A percentile compares a stretch with the other conserved stretches of the same genome.
Conservation (phyloP, 148 eudicot genomes). For the Rhododendron williamsianum region DNA sequence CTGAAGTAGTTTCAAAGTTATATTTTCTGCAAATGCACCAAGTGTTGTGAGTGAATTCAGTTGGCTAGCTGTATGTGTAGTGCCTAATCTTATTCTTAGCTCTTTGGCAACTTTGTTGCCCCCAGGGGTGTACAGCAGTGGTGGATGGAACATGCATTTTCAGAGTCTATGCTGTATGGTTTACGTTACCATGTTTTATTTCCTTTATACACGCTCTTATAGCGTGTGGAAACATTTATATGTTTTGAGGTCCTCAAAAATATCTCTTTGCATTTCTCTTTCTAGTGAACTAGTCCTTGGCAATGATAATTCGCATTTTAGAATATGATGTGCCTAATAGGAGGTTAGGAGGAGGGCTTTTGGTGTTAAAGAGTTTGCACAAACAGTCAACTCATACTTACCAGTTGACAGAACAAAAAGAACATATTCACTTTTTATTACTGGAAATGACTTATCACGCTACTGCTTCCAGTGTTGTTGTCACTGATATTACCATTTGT, state of each 20-base stretch:
- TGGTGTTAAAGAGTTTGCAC: neutral
- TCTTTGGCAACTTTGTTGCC: neutral
- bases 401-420: neutral
- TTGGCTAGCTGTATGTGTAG: neutral
- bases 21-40: neutral
- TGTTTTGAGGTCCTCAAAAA: neutral
- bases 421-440: neutral
- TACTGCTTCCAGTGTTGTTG: neutral
- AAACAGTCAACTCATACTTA: neutral
- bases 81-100: neutral
- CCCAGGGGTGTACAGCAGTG: neutral
- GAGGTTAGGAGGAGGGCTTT: neutral
- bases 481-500: neutral
- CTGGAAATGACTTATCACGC: neutral
- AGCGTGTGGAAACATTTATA: neutral
- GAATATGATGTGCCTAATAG: neutral
- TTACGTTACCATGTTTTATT: neutral
- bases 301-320: neutral
- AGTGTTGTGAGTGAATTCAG: neutral
- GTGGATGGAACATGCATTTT: neutral
- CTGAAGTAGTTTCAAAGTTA: neutral
- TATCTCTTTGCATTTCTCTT: too few relatives aligned
- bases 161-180: neutral
- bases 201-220: neutral
- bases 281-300: neutral